These are phyloP conservation scores for Lachnum nothofagi DNA, from an alignment of 2,329 filamentous ascomycete species.

Conservation along the genomic window DNA sequence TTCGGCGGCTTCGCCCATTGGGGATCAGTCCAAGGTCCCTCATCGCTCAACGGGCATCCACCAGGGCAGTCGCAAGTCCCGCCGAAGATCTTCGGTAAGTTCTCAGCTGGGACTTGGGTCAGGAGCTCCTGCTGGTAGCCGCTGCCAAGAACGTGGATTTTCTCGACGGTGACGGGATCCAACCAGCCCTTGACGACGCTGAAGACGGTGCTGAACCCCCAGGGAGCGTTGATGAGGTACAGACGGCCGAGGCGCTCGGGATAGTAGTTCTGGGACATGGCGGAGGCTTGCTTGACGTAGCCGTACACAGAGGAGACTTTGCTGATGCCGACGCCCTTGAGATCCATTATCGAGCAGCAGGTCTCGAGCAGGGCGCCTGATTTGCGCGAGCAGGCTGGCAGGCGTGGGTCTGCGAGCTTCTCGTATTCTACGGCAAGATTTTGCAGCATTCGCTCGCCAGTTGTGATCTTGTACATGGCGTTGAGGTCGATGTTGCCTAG, in stretches of 20 bases:
- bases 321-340: constrained; percentile 84
- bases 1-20: constrained; percentile 62
- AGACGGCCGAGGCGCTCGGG: constrained; percentile 92
- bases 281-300: constrained; percentile 79
- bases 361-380: constrained; percentile 86
- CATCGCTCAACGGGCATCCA: constrained; percentile 81
- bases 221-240: constrained; percentile 96
- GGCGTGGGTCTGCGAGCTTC: constrained; percentile 84
- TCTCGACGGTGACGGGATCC: constrained; percentile 91
- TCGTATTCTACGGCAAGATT: constrained; percentile 98
- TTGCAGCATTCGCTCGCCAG: constrained; percentile 85
- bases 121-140: constrained; percentile 81
- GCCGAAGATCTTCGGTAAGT: constrained; percentile 81
- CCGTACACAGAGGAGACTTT: constrained; percentile 80
- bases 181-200: constrained; percentile 85
- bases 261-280: constrained; percentile 97
- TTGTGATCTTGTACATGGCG: constrained; percentile 90
- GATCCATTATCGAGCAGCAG: constrained; percentile 96
- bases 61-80: constrained; percentile 76
- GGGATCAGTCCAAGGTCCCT: constrained; percentile 79
- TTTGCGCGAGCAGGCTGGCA: constrained; percentile 94
- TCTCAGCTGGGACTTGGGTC: constrained; percentile 79
- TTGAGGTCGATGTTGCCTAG: constrained; percentile 87
- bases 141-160: constrained; percentile 85
- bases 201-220: constrained; percentile 88